Base-by-base conservation (phyloP, 2,329 filamentous ascomycete genomes). In the Elsinoe batatas region DNA sequence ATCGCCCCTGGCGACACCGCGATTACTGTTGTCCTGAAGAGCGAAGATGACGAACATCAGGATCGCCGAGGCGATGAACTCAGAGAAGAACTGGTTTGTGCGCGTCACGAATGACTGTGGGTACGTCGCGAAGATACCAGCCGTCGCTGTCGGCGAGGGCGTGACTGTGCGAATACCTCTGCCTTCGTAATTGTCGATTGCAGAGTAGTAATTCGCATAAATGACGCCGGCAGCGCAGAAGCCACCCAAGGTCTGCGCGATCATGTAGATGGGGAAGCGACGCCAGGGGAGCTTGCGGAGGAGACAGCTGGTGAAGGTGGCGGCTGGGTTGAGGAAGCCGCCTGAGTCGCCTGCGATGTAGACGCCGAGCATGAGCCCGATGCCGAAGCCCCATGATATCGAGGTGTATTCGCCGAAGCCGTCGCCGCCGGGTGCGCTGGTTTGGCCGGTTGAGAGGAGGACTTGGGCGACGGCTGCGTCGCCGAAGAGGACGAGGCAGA, bases 41-140 rank as follows among this genome's bases (percentile, higher is more conserved):
- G 82, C 82, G 62, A 84, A 86, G 47, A 87, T 82, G 61, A 80
- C 74, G 62, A 85, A 84, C 72, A 84, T 81, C 32, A 85, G 72
- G 13, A 87, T 75, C 0, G 80, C 72, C 56, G 78, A 81, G 37
- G 82, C 80, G 46, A 86, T 69, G 56, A 85, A 83, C 60, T 87
- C 83, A 40, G 81, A 84, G 64, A 85, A 84, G 67, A 85, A 83
- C 0, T 74, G 75, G 0, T 73, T 74, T 57, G 37, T 62, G 68
- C 73, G 76, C 1, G 78, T 80, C 73, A 87, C 76, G 64, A 85
- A 81, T 0, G 71, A 60, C 56, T 78, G 73, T 12, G 71, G 68
- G n/a, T 72, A 71, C 44, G 65, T 71, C 1, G 75, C 76, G 26
- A 77, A 68, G 56, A 78, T 77, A 20, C 53, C 53, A 11, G 53